phyloP scores from a whole-genome alignment of 164 flowering plant genomes.

The Kingdonia uniflora region DNA sequence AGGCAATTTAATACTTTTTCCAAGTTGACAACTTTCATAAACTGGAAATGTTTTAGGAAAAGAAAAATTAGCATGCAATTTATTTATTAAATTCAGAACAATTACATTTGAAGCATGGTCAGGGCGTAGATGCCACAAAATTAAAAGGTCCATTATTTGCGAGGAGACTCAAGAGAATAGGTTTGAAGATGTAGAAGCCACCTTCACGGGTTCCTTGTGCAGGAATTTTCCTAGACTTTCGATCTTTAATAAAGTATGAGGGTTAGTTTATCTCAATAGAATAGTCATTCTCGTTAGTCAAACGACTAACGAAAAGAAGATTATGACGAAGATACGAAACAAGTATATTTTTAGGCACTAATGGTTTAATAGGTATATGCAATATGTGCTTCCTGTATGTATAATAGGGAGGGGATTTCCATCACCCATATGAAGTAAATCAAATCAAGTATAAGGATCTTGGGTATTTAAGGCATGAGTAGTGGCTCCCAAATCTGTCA shows the following conservation, averaged over 20 bases:
- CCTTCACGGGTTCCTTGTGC: neutral
- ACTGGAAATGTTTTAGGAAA: neutral
- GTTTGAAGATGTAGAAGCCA: neutral
- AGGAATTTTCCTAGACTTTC: neutral
- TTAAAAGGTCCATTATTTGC: neutral
- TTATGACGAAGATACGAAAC: neutral
- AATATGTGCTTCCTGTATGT: neutral
- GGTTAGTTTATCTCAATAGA: neutral
- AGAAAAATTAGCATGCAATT: neutral
- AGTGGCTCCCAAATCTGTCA: too few relatives aligned
- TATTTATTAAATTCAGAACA: neutral
- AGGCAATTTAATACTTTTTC: neutral
- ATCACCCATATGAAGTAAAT: neutral
- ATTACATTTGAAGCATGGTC: neutral
- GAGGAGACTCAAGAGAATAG: neutral
- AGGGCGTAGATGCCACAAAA: neutral
- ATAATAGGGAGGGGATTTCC: neutral
- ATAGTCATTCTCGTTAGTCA: neutral
- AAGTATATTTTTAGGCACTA: too few relatives aligned
- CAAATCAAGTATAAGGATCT: neutral
- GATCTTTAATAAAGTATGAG: neutral
- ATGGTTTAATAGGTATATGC: neutral
- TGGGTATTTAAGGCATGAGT: neutral
- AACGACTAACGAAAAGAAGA: neutral
- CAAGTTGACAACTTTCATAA: neutral